Base-by-base conservation (phyloP, 495 filamentous ascomycete genomes). In the Xylaria telfairii region DNA sequence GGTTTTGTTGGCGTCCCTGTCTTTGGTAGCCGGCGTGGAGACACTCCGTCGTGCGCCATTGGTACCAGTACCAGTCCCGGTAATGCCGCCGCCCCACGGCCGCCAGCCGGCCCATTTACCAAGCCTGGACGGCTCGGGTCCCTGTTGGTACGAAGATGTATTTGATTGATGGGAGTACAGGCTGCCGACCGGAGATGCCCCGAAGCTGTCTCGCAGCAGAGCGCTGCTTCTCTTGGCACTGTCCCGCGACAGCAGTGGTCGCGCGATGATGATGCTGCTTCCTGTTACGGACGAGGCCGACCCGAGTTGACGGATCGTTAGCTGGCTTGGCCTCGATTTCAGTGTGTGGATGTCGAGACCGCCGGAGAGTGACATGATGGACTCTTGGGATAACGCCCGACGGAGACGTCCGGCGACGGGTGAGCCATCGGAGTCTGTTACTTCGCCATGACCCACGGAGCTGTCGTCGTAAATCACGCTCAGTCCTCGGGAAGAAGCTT, bases 291-390 rank as follows among this genome's bases (percentile, higher is more conserved):
- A 79, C 12, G 80, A 75, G 2, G 79, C 83, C 7, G 82, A 74
- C 24, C 85, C 84, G 8, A 84, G 77, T 7, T 79, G 83, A 7
- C 80, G 71, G 7, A 88, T 81, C 0, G 81, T 80, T 15, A 87
- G 78, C 64, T 88, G 87, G 30, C 84, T 86, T 12, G 87, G 86
- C 4, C 86, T 77, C 0, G 79, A 81, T 67, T 83, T 83, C 26
- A 88, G 79, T 0, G 86, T 88, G 73, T 87, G 87, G 21, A 88
- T 87, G 73, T 88, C 86, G 63, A 88, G 80, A 0, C 83, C 83
- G 54, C 86, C 86, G 10, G 84, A 81, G 0, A 87, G 77, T 0
- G 86, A 88, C 69, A 87, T 81, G 69, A 88, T 85, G 46, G 86
- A 87, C 72, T 88, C 86, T 57, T 88, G 85, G 1, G 86, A 87